These are phyloP conservation scores for Cladosporium sp. DNA, from an alignment of 2,329 filamentous ascomycete species.

Conservation along the genomic window DNA sequence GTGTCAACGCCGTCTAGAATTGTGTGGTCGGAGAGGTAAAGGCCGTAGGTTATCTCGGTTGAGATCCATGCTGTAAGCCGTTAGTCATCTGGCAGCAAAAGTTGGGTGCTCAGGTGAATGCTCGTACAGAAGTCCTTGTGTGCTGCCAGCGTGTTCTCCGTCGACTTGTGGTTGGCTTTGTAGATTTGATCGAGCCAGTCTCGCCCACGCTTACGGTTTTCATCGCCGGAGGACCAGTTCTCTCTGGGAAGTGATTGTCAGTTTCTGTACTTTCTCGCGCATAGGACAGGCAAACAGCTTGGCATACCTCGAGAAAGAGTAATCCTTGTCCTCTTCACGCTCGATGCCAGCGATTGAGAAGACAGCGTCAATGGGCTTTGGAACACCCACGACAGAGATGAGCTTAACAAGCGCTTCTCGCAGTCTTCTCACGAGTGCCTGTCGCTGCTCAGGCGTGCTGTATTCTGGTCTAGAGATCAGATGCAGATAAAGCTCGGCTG, in stretches of 20 bases:
- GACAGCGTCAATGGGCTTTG: constrained; percentile 58
- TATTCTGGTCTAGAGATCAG: constrained; percentile 48
- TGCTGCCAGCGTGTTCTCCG: constrained; percentile 37
- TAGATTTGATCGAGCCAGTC: constrained; percentile 57
- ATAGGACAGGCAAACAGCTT: neutral
- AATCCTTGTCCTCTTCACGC: constrained; percentile 54
- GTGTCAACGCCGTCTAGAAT: constrained; percentile 53
- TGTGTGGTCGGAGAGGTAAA: constrained; percentile 53
- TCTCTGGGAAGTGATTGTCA: constrained; percentile 30
- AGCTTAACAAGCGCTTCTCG: constrained; percentile 57
- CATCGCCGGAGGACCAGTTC: constrained; percentile 54
- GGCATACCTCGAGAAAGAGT: constrained; percentile 42
- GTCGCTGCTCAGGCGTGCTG: constrained; percentile 39
- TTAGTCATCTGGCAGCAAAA: neutral
- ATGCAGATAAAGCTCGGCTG: constrained; percentile 52
- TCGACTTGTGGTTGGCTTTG: constrained; percentile 42
- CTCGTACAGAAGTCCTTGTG: constrained; percentile 42
- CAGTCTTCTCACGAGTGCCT: constrained; percentile 47
- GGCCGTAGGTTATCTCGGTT: constrained; percentile 53
- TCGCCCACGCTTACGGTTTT: constrained; percentile 49
- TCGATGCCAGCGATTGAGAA: constrained; percentile 52
- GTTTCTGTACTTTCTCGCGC: neutral
- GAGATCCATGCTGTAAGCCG: constrained; percentile 44
- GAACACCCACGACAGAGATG: constrained; percentile 55
- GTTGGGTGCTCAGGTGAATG: neutral